phyloP scores from a whole-genome alignment of 2,329 filamentous ascomycete species.

The Fusarium domesticum region DNA sequence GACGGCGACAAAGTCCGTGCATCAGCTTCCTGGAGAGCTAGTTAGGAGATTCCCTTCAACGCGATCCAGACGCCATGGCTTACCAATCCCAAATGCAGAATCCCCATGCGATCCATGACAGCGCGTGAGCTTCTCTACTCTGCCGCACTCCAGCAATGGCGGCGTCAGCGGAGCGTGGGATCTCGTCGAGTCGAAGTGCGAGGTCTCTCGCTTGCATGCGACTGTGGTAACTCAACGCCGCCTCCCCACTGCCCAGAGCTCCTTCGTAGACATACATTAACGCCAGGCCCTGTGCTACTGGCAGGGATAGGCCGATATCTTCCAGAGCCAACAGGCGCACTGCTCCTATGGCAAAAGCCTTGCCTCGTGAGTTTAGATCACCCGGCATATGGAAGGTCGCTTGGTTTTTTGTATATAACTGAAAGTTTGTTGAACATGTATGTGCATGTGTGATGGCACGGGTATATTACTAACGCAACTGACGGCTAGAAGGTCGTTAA shows the following conservation, averaged over 20 bases:
- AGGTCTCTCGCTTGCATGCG: slow-evolving; percentile 15
- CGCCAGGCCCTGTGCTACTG: slow-evolving; percentile 10
- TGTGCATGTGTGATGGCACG: background rate
- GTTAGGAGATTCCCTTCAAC: background rate
- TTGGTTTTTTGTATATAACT: slow-evolving; percentile 10
- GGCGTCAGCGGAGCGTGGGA: slow-evolving; percentile 8
- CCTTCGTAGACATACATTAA: slow-evolving; percentile 14
- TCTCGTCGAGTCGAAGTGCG: slow-evolving; percentile 10
- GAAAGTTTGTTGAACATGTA: background rate
- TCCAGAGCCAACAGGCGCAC: slow-evolving; percentile 5
- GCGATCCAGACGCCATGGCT: background rate
- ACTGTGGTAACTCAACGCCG: slow-evolving; percentile 5
- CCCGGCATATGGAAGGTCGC: slow-evolving; percentile 3
- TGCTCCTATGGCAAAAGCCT: slow-evolving; percentile 12
- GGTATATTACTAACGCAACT: slow-evolving; percentile 14
- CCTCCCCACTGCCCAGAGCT: slow-evolving; percentile 8
- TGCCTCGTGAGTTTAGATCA: slow-evolving; percentile 8
- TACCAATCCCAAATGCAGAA: slow-evolving; percentile 20
- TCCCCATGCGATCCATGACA: slow-evolving; percentile 20
- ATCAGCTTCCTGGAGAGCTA: slow-evolving; percentile 13
- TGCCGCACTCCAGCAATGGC: slow-evolving; percentile 13
- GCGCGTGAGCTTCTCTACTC: slow-evolving; percentile 10
- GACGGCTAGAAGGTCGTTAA: slow-evolving; percentile 19
- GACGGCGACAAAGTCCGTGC: slow-evolving; percentile 12
- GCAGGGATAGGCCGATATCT: slow-evolving; percentile 4